Evolutionary conservation across 2,329 filamentous ascomycete genomes (phyloP).

Genomic region (Cyphellophora europaea): DNA sequence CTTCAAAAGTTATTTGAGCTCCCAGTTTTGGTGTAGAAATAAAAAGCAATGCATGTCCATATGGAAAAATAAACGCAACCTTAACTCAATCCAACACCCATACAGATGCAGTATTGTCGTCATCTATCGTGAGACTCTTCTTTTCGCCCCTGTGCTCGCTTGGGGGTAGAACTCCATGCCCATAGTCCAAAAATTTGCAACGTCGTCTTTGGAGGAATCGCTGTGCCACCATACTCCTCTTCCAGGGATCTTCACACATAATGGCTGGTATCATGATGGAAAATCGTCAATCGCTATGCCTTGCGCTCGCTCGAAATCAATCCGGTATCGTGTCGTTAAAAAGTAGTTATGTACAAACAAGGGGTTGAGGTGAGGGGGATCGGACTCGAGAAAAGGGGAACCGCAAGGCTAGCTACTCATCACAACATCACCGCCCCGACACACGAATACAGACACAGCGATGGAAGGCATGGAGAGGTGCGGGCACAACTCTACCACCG

Average conservation of each 20-base stretch:
- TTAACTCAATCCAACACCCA: too few species aligned
- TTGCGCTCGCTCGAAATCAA: conserved; percentile 13
- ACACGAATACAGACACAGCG: conserved; percentile 16
- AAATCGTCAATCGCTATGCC: conserved; percentile 19
- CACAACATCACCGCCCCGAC: conserved; percentile 14
- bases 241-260: conserved; percentile 10
- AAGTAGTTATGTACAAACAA: conserved; percentile 16
- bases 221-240: conserved; percentile 18
- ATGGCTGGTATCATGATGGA: conserved; percentile 20
- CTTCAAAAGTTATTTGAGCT: too few species aligned
- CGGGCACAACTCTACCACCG: conserved; percentile 17
- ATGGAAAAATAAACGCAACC: too few species aligned
- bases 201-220: conserved; percentile 14
- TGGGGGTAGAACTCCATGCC: conserved; percentile 20
- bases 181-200: conserved; percentile 12
- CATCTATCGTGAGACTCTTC: conserved; percentile 13
- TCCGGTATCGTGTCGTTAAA: conserved; percentile 11
- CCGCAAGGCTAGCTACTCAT: conserved; percentile 16
- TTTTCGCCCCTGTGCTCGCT: conserved; percentile 10
- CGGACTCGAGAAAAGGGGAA: conserved; percentile 8
- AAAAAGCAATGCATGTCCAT: too few species aligned
- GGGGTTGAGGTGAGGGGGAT: too few species aligned
- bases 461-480: too few species aligned
- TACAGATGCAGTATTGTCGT: too few species aligned
- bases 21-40: too few species aligned